Percentiles rank a stretch among this genome's conserved stretches.
phyloP scores from a whole-genome alignment of 176 grass and related monocot species.

The Hyparrhenia diplandra region DNA sequence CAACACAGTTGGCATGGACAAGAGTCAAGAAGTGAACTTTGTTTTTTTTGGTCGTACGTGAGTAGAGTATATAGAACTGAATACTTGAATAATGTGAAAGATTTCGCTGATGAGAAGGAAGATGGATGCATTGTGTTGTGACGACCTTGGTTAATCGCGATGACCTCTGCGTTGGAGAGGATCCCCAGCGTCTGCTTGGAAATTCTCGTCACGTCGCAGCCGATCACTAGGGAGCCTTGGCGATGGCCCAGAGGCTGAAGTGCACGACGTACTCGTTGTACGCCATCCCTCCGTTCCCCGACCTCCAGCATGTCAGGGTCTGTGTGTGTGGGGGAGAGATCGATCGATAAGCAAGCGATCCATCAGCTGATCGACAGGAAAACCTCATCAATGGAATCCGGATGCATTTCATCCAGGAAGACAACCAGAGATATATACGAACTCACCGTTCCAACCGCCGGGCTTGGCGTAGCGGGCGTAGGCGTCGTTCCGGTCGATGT shows the following conservation, averaged over 20 bases:
- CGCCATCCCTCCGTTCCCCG: constrained; percentile 79
- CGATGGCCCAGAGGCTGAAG: constrained; percentile 74
- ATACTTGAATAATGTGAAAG: too few species aligned
- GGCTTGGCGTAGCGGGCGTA: constrained; percentile 49
- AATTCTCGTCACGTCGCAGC: constrained; percentile 61
- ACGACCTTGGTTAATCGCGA: constrained; percentile 78
- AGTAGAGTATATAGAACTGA: too few species aligned
- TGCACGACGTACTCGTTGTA: constrained; percentile 67
- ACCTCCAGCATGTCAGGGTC: constrained; percentile 86
- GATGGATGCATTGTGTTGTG: not conserved
- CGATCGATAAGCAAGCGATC: not conserved
- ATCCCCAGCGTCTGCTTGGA: constrained; percentile 42
- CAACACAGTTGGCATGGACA: not conserved
- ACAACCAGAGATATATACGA: not conserved
- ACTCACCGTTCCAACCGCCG: constrained; percentile 75
- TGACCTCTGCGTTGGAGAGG: constrained; percentile 67
- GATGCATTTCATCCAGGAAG: not conserved
- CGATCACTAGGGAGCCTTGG: constrained; percentile 84
- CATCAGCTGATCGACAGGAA: not conserved
- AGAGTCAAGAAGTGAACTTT: not conserved
- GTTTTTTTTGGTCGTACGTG: too few species aligned
- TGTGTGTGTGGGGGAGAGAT: too few species aligned
- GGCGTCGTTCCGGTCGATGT: constrained; percentile 52
- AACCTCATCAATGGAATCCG: not conserved
- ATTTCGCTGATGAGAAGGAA: not conserved